Percentiles rank a stretch among this genome's conserved stretches.
These are phyloP conservation scores for Dioscorea alata DNA, from an alignment of 106 monocot species.

Conservation along the genomic window DNA sequence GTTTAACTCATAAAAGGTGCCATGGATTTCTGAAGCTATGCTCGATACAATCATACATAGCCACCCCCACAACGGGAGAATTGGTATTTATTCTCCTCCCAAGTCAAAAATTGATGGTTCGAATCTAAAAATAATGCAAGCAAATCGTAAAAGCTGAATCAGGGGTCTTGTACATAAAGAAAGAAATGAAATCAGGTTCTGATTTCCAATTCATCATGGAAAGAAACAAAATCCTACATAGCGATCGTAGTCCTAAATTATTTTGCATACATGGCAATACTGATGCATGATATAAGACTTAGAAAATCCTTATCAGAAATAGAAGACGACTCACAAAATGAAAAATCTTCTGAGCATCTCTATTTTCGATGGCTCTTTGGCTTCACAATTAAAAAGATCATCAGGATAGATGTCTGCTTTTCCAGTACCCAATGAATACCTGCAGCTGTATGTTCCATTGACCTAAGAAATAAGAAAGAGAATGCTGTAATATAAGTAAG, in stretches of 20 bases:
- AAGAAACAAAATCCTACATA: too few relatives aligned
- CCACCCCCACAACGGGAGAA: neutral
- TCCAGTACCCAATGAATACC: slow-evolving; percentile 51
- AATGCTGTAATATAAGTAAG: neutral
- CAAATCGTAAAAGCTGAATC: neutral
- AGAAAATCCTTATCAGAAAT: too few relatives aligned
- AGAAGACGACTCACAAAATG: slow-evolving; percentile 49
- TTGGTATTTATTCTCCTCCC: neutral
- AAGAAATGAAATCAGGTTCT: too few relatives aligned
- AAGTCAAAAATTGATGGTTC: too few relatives aligned
- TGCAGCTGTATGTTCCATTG: slow-evolving; percentile 89
- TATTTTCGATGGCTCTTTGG: slow-evolving; percentile 48
- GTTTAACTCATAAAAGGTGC: neutral
- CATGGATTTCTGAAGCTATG: neutral
- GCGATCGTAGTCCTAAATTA: too few relatives aligned
- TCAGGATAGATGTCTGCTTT: slow-evolving; percentile 75
- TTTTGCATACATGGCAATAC: too few relatives aligned
- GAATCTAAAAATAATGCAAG: neutral
- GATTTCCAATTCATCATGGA: too few relatives aligned
- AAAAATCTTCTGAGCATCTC: slow-evolving; percentile 68
- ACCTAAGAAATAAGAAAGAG: slow-evolving; percentile 36
- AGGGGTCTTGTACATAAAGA: neutral
- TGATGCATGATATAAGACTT: too few relatives aligned
- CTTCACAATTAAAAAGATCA: slow-evolving; percentile 64
- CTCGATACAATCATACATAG: neutral